These are phyloP conservation scores for Brasilioporus rufonigricans DNA, from an alignment of 768 basidiomycete genomes.

Conservation along the genomic window DNA sequence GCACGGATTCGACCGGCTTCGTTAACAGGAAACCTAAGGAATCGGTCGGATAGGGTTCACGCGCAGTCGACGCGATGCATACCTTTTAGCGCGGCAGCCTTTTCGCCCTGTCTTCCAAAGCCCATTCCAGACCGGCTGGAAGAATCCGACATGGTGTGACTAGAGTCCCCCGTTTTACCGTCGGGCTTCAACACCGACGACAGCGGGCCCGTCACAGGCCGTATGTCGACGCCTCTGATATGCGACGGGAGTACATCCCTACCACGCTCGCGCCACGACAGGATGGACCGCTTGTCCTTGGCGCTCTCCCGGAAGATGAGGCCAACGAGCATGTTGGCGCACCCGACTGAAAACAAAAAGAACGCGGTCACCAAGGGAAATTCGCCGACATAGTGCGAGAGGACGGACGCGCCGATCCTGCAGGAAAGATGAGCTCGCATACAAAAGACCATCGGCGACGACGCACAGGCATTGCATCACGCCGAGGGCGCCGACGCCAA, in stretches of 20 bases:
- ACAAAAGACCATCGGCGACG: background rate
- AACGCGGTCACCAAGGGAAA: constrained; percentile 87
- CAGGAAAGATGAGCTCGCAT: background rate
- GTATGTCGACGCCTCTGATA: constrained; percentile 22
- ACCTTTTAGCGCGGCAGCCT: constrained; percentile 68
- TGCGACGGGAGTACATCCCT: constrained; percentile 56
- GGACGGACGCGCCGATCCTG: constrained; percentile 66
- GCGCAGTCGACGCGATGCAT: constrained; percentile 9
- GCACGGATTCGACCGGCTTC: constrained; percentile 55
- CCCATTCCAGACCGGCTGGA: constrained; percentile 52
- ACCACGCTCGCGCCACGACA: constrained; percentile 59
- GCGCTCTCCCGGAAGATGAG: constrained; percentile 72
- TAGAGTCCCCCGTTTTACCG: constrained; percentile 7
- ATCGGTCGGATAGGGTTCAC: background rate
- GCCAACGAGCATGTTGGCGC: constrained; percentile 78
- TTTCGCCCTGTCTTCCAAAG: constrained; percentile 82
- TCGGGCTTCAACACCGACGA: constrained; percentile 11
- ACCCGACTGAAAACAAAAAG: constrained; percentile 80
- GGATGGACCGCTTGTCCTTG: constrained; percentile 65
- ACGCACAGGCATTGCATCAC: constrained; percentile 82
- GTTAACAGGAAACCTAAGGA: constrained; percentile 52
- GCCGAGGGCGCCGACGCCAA: constrained; percentile 86
- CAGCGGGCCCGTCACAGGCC: constrained; percentile 13
- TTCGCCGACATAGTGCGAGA: constrained; percentile 75
- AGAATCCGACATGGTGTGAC: constrained; percentile 13